phyloP scores from a whole-genome alignment of 2,329 filamentous ascomycete genomes.

The Ascochyta rabiei region DNA sequence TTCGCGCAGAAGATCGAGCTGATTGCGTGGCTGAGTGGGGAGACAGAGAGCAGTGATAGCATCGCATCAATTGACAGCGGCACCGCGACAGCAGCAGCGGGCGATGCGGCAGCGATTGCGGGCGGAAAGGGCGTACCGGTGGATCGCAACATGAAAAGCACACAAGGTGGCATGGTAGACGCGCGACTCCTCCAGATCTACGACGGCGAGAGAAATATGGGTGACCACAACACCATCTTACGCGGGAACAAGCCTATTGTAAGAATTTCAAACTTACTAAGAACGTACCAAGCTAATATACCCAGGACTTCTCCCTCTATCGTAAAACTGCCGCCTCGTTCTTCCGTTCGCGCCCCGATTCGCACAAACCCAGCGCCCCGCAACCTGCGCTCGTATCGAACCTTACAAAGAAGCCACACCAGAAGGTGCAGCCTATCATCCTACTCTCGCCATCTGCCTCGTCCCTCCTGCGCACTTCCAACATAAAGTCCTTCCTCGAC shows the following conservation, averaged over 20 bases:
- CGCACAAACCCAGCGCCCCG: conserved; percentile 43
- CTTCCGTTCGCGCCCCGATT: conserved; percentile 61
- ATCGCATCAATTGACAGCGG: conserved; percentile 82
- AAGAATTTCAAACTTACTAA: conserved; percentile 40
- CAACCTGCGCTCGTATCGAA: conserved; percentile 47
- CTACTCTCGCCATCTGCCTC: conserved; percentile 95
- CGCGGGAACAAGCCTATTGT: conserved; percentile 89
- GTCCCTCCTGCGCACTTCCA: conserved; percentile 91
- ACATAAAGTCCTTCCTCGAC: conserved; percentile 93
- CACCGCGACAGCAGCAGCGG: conserved; percentile 50
- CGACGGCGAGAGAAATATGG: conserved; percentile 87
- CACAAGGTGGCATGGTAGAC: conserved; percentile 62
- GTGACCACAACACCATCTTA: conserved; percentile 87
- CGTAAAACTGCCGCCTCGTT: conserved; percentile 83
- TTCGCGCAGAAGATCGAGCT: conserved; percentile 93
- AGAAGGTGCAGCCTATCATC: conserved; percentile 78
- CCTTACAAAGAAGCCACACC: conserved; percentile 49
- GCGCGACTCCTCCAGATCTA: conserved; percentile 87
- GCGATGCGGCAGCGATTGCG: conserved; percentile 60
- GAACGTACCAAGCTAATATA: conserved; percentile 20
- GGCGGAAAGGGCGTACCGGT: conserved; percentile 53
- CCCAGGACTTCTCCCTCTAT: conserved; percentile 89
- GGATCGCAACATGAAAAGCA: conserved; percentile 47
- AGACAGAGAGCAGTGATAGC: conserved; percentile 80
- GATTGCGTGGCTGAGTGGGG: conserved; percentile 90